Percentiles rank a stretch among this genome's conserved stretches.
Evolutionary conservation across 257 asterid species (phyloP).

Genomic region (Lithospermum erythrorhizon): DNA sequence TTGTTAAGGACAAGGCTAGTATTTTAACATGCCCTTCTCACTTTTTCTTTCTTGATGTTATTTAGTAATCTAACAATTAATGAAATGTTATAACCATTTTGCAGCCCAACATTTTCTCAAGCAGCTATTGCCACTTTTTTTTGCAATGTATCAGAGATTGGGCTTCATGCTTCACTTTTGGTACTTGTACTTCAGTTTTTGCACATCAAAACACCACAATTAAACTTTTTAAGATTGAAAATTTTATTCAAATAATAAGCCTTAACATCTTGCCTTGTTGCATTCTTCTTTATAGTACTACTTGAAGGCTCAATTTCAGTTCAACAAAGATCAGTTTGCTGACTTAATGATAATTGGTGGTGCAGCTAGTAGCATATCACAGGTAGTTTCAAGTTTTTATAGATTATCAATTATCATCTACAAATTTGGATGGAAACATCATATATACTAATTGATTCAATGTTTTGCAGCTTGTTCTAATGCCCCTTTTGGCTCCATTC

Average conservation of each 20-base stretch:
- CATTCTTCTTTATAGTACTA: conserved; percentile 31
- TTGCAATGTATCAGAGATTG: conserved; percentile 66
- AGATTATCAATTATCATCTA: background rate
- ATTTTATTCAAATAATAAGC: background rate
- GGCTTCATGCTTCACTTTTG: conserved; percentile 51
- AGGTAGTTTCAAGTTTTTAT: conserved; percentile 29
- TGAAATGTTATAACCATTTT: background rate
- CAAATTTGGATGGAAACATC: background rate
- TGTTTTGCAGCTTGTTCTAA: conserved; percentile 49
- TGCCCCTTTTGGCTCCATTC: conserved; percentile 71
- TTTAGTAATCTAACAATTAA: too few species aligned
- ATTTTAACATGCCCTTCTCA: background rate
- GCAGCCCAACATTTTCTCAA: conserved; percentile 72
- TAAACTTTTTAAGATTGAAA: background rate
- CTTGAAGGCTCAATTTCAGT: conserved; percentile 87
- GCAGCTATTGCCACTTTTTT: conserved; percentile 71
- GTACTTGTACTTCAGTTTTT: conserved; percentile 20
- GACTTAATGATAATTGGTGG: conserved; percentile 76
- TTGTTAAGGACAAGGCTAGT: conserved; percentile 58
- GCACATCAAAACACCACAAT: background rate
- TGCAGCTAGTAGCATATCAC: conserved; percentile 60
- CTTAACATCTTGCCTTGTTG: background rate
- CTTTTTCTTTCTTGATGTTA: background rate
- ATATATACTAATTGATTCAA: conserved; percentile 3
- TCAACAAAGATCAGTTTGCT: conserved; percentile 80